Base-by-base conservation (phyloP, 495 filamentous ascomycete genomes). In the Tuber borchii region DNA sequence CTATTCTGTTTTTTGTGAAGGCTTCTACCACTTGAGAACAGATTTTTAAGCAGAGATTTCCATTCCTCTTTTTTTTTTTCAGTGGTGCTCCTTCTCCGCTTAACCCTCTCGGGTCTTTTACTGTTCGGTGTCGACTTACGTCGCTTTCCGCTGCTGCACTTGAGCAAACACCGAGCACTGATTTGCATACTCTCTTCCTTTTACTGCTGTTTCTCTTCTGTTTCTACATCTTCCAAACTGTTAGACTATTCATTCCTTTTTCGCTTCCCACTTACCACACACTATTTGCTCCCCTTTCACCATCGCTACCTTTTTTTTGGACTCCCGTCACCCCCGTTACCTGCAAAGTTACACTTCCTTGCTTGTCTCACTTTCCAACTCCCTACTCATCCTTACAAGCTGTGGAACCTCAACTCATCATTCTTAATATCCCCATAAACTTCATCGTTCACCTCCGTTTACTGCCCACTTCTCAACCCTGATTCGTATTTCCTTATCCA, bases 321-420 rank as follows among this genome's bases (percentile, higher is more conserved):
- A 31, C 56, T 17, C 56, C 26, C 56, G 56, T 65, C 56, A 34
- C 56, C 56, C 56, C 56, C 56, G 56, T 65, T 65, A 65, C 56
- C 34, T 31, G 56, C 56, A 65, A 34, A 65, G 56, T 65, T 65
- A 65, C 56, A 65, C 56, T 65, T 65, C 56, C 56, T 31, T 65
- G 31, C 56, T 31, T 65, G 56, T 65, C 56, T 65, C 56, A 65
- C 56, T 34, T 65, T 19, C 56, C 56, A 65, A 65, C 56, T 65
- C 56, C 56, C 56, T 65, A 65, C 56, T 34, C 56, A 65, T 65
- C 56, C 56, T 7, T 65, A 34, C 56, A 34, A 34, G 26, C 17
- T 65, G 56, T 65, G 56, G 56, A 65, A 65, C 56, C 56, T 65
- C 56, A 65, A 65, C 56, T 65, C 56, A 65, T 65, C 56, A 34